Conservation (phyloP, 2,329 filamentous ascomycete species). For the Ceratocystis variospora region DNA sequence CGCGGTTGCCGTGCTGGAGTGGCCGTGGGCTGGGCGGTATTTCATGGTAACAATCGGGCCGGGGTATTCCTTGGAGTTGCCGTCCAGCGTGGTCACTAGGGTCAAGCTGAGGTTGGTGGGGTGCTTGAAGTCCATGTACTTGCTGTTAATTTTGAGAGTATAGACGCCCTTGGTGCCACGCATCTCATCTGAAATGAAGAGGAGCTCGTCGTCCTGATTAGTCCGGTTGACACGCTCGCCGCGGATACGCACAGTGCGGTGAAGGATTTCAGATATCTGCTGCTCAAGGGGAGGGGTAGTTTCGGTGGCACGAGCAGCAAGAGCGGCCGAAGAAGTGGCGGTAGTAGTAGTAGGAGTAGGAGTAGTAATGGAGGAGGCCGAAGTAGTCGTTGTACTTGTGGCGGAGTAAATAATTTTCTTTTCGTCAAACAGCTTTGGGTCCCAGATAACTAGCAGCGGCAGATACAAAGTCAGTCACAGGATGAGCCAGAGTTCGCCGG, state of each 20-base stretch:
- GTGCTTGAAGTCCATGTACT: conserved; percentile 28
- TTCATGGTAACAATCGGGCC: conserved; percentile 30
- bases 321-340: background rate
- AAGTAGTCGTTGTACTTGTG: conserved; percentile 5
- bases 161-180: conserved; percentile 35
- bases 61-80: conserved; percentile 29
- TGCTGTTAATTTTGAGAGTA: conserved; percentile 30
- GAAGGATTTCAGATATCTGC: background rate
- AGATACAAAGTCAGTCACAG: background rate
- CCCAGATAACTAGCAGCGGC: conserved; percentile 38
- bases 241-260: conserved; percentile 19
- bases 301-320: conserved; percentile 1
- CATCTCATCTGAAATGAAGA: conserved; percentile 27
- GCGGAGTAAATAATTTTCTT: conserved; percentile 26
- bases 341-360: background rate
- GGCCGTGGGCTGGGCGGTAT: conserved; percentile 25
- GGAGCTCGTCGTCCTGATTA: conserved; percentile 28
- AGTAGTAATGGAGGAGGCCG: background rate
- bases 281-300: background rate
- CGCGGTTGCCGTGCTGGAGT: conserved; percentile 25
- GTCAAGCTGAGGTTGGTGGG: conserved; percentile 37
- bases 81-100: conserved; percentile 30
- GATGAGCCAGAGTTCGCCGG: too few species aligned
- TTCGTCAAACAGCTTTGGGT: conserved; percentile 37
- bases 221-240: conserved; percentile 32